Evolutionary conservation across 2,329 filamentous ascomycete species (phyloP).

Genomic region (Aspergillus felis): DNA sequence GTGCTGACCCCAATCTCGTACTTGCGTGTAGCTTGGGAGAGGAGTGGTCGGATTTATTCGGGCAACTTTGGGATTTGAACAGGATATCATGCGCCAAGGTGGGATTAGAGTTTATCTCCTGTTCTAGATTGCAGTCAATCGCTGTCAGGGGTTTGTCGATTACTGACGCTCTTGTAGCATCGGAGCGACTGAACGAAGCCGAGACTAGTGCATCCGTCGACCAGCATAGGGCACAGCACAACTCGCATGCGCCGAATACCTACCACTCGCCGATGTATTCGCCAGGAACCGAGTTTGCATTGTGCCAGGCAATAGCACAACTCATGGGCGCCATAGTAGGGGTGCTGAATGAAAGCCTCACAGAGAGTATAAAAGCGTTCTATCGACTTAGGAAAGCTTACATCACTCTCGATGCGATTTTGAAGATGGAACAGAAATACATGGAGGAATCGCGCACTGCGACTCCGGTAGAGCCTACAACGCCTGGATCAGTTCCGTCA

Average conservation of each 20-base stretch:
- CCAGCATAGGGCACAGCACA: slow-evolving; percentile 69
- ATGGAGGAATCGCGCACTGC: slow-evolving; percentile 28
- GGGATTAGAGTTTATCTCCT: slow-evolving; percentile 12
- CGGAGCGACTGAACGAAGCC: slow-evolving; percentile 65
- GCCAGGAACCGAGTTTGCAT: slow-evolving; percentile 77
- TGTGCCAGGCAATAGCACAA: slow-evolving; percentile 80
- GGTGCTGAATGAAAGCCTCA: slow-evolving; percentile 87
- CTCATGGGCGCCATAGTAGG: slow-evolving; percentile 85
- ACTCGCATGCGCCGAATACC: slow-evolving; percentile 47
- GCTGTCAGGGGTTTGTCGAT: neutral
- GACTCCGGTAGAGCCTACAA: neutral
- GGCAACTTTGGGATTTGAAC: slow-evolving; percentile 86
- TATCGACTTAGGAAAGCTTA: slow-evolving; percentile 91
- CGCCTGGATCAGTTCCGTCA: slow-evolving; percentile 5
- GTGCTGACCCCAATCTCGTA: slow-evolving; percentile 6
- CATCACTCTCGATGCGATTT: slow-evolving; percentile 72
- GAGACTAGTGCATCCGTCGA: slow-evolving; percentile 74
- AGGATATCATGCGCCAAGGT: slow-evolving; percentile 80
- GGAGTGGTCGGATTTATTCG: slow-evolving; percentile 80
- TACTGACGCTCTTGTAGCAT: slow-evolving; percentile 49
- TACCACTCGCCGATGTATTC: slow-evolving; percentile 67
- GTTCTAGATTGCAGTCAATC: neutral
- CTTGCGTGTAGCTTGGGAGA: slow-evolving; percentile 59
- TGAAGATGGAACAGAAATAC: slow-evolving; percentile 67
- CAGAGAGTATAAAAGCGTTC: slow-evolving; percentile 86